Evolutionary conservation across 108 stramenopile species (phyloP).

Genomic region (Cyclotella kingstonii): DNA sequence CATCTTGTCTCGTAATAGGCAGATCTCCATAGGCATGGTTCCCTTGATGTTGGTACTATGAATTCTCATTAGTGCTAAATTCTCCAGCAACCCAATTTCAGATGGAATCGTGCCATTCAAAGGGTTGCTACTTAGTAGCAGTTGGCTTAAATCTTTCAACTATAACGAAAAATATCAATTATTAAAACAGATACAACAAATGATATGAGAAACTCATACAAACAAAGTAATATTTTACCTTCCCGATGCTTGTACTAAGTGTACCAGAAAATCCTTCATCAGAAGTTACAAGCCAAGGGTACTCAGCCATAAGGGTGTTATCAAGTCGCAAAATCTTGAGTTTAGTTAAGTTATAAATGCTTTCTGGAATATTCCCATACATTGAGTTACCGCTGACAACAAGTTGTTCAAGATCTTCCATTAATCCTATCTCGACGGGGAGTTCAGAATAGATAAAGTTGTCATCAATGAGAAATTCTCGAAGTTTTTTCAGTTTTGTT

Average conservation of each 20-base stretch:
- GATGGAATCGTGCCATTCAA: slow-evolving; percentile 6
- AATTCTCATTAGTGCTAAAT: slow-evolving; percentile 5
- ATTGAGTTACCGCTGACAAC: slow-evolving; percentile 40
- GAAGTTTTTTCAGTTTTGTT: slow-evolving; percentile 34
- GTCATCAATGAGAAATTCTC: slow-evolving; percentile 51
- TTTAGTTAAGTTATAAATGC: slow-evolving; percentile 31
- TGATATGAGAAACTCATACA: too few relatives aligned
- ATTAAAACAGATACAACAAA: too few relatives aligned
- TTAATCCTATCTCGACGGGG: slow-evolving; percentile 37
- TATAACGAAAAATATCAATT: too few relatives aligned
- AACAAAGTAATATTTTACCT: too few relatives aligned
- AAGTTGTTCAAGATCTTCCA: slow-evolving; percentile 46
- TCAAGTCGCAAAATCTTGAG: slow-evolving; percentile 36
- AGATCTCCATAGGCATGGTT: slow-evolving; percentile 8
- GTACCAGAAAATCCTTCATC: slow-evolving; percentile 13
- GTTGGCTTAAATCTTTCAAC: background rate
- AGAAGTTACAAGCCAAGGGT: background rate
- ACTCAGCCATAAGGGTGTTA: slow-evolving; percentile 1
- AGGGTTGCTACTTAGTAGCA: slow-evolving; percentile 1
- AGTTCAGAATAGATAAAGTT: slow-evolving; percentile 48
- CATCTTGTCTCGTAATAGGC: slow-evolving; percentile 7
- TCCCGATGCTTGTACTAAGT: slow-evolving; percentile 2
- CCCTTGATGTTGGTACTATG: slow-evolving; percentile 6
- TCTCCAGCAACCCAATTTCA: slow-evolving; percentile 5
- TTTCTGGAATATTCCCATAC: slow-evolving; percentile 38